Percentiles rank a stretch among this genome's conserved stretches.
Evolutionary conservation across 192 early-diverging fungal species (phyloP).

Genomic region (Coemansia sp.): DNA sequence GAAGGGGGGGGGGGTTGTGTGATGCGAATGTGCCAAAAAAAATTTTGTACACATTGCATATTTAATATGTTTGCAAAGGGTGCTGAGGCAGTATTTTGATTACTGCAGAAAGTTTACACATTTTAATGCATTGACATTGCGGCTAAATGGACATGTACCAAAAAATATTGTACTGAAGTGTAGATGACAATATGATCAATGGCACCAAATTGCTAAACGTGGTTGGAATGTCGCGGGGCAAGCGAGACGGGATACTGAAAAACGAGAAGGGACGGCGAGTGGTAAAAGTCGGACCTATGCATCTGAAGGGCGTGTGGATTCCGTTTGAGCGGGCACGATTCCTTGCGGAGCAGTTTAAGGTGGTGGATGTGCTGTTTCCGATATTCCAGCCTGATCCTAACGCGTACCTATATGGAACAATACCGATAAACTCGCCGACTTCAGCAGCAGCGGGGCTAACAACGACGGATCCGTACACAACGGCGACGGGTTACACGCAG

Average conservation of each 20-base stretch:
- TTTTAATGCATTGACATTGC: background rate
- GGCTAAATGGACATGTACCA: background rate
- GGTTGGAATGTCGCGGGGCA: conserved; percentile 82
- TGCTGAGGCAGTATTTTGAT: background rate
- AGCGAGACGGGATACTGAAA: conserved; percentile 82
- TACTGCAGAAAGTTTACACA: background rate
- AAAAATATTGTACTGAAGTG: conserved; percentile 1
- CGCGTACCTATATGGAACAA: conserved; percentile 60
- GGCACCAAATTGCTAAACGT: conserved; percentile 86
- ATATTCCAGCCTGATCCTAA: conserved; percentile 73
- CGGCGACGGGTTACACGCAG: conserved; percentile 42
- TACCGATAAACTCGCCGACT: conserved; percentile 50
- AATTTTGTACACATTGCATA: conserved; percentile 1
- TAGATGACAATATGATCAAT: conserved; percentile 85
- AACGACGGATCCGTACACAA: conserved; percentile 38
- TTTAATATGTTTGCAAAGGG: conserved; percentile 6
- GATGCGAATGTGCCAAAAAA: background rate
- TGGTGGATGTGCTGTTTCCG: conserved; percentile 70
- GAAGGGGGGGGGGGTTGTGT: background rate
- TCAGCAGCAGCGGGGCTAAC: conserved; percentile 45
- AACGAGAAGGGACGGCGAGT: conserved; percentile 83
- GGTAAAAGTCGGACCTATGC: conserved; percentile 85
- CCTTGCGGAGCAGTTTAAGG: conserved; percentile 71
- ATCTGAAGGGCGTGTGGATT: conserved; percentile 86
- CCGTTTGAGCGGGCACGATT: conserved; percentile 65